Conservation (phyloP, 176 grass and related monocot genomes). For the Carex kokanica region DNA sequence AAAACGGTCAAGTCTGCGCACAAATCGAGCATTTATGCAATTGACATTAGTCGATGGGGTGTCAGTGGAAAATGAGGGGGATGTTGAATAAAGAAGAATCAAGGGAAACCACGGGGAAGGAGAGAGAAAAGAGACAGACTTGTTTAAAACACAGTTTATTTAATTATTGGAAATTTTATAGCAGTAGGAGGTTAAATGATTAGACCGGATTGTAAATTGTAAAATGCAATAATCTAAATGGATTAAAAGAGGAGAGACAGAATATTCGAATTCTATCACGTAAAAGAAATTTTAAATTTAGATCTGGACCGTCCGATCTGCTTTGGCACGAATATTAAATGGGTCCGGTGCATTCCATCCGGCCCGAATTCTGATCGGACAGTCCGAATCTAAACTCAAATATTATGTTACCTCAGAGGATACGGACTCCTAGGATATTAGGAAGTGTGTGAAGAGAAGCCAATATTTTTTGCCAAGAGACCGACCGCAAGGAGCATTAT, state of each 20-base stretch:
- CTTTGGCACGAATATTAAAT: no score
- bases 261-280: no score
- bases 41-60: not conserved
- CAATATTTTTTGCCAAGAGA: not conserved
- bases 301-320: no score
- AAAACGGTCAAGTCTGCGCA: not conserved
- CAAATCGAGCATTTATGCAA: not conserved
- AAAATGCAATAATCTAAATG: not conserved
- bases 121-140: constrained; percentile 34
- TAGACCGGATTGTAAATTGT: not conserved
- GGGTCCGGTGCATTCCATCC: no score
- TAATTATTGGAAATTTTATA: no score
- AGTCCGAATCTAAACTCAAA: no score
- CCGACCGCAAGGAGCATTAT: no score
- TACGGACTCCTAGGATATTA: no score
- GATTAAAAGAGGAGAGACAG: not conserved
- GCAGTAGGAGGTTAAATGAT: not conserved
- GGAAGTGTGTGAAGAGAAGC: not conserved
- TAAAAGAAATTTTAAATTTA: no score
- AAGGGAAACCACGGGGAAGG: constrained; percentile 1
- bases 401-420: no score
- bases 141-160: not conserved
- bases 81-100: not conserved
- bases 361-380: no score
- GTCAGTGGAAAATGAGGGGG: not conserved